Base-by-base conservation (phyloP, 1,284 basidiomycete species). In the Mixia osmundae region DNA sequence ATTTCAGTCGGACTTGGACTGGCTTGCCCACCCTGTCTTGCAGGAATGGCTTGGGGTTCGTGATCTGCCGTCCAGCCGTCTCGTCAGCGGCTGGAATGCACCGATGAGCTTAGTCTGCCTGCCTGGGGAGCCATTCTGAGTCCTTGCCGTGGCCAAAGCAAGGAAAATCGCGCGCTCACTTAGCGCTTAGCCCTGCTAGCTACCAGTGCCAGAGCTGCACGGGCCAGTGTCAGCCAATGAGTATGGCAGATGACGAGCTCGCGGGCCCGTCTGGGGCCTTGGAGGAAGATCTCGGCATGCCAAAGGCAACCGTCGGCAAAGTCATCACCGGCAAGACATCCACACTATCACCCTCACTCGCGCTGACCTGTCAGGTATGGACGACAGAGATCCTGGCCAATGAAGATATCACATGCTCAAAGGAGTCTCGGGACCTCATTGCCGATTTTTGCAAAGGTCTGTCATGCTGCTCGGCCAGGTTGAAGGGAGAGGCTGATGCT, bases 1-100 rank as follows among this genome's bases (percentile, higher is more conserved):
- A 99, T 64, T 99, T 99, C 54, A 99, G 69, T 43, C 73, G 70
- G 41, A 97, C 87, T 51, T 73, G 76, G 34, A 95, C 82, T 30
- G 77, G 76, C 66, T 97, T 95, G 50, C 91, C 91, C 19, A 89
- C 95, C 50, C 95, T 72, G 58, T 91, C 82, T 61, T 95, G 83
- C 51, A 99, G 69, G 62, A 97, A 97, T 6, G 91, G 91, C 62
- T 95, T 95, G 14, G 91, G 89, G 61, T 97, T 99, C n/a, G n/a
- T n/a, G 51, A 95, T 82, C 46, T 87, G 87, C 12, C 36, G 37
- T 25, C 37, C 27, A 24, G 33, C 33, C 38, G 37, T 39, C n/a
- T 16, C 32, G 29, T 16, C 5, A 30, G 35, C 5, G 12, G 24
- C 7, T 5, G 6, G 18, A 36, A 30, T 5, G 8, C 21, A 23